These are phyloP conservation scores for Colletotrichum ledebouriae DNA, from an alignment of 2,329 filamentous ascomycete species.

Conservation along the genomic window DNA sequence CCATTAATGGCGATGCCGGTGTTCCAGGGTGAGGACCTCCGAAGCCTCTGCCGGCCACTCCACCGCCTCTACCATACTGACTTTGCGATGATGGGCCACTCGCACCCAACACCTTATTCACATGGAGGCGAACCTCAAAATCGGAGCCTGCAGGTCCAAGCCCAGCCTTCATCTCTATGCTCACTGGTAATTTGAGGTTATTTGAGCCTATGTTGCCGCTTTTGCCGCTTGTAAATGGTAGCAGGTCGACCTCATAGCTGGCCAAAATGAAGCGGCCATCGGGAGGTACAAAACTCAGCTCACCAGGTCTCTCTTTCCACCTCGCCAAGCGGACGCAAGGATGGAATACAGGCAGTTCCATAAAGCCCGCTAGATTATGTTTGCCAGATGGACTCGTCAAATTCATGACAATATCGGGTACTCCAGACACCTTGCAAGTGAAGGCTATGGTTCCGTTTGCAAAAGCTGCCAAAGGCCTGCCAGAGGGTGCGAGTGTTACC, in stretches of 20 bases:
- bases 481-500: conserved; percentile 91
- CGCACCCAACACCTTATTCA: conserved; percentile 71
- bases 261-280: conserved; percentile 94
- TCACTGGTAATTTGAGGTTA: conserved; percentile 84
- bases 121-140: conserved; percentile 86
- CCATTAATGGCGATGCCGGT: conserved; percentile 72
- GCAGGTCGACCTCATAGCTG: conserved; percentile 92
- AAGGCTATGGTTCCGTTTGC: conserved; percentile 95
- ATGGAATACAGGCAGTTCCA: conserved; percentile 94
- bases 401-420: conserved; percentile 88
- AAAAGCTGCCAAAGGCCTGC: conserved; percentile 86
- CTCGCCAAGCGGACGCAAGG: conserved; percentile 91
- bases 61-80: conserved; percentile 57
- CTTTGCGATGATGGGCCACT: conserved; percentile 53
- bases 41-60: conserved; percentile 55
- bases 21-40: conserved; percentile 65
- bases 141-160: conserved; percentile 82
- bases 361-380: conserved; percentile 78
- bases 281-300: conserved; percentile 95
- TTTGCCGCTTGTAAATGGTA: conserved; percentile 76
- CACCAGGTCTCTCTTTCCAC: conserved; percentile 90
- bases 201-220: conserved; percentile 67
- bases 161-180: conserved; percentile 83
- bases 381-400: conserved; percentile 86
- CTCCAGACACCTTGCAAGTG: conserved; percentile 92